Base-by-base conservation (phyloP, 2,329 filamentous ascomycete species). In the Paecilomyces sp. region DNA sequence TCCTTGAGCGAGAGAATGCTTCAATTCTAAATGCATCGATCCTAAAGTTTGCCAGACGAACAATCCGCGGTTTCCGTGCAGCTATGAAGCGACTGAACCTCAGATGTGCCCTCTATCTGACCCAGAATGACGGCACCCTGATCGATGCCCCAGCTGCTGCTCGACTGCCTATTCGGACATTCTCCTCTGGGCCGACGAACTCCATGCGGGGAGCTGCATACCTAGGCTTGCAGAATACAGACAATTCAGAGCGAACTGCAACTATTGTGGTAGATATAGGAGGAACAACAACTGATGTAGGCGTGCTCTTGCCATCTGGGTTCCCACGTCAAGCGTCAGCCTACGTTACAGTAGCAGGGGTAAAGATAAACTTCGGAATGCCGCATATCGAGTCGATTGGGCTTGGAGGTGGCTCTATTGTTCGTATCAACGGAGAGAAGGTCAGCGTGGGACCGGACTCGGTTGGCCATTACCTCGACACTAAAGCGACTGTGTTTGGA, bases 281-380 rank as follows among this genome's bases (percentile, higher is more conserved):
- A 7, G 84, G 84, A 15, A 87, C 85, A 0, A 87, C 84, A 0
- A 83, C 83, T 1, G 85, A 87, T 67, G 80, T 86, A 8, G 83
- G 84, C 28, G 76, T 83, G 0, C 69, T 87, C 1, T 73, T 85
- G 1, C 79, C 82, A 0, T 84, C 80, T 2, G 85, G 85, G 0
- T 86, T 86, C 54, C 85, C 85, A 0, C 77, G 84, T 22, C 83
- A 86, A 62, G 83, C 85, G 3, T 79, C 83, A 0, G 82, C 81
- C 0, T 86, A 83, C 57, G 81, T 83, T 9, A 81, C 84, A 58
- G 75, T 87, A 3, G 83, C 80, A 1, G 83, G 84, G 1, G 83
- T 87, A 0, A 75, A 83, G 13, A 85, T 83, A 50, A 84, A 84
- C 15, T 87, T 85, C 62, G 77, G 81, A 28, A 77, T 85, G 79